Conservation (phyloP, 225 moss, liverwort and hornwort species). For the Marchantia polymorpha region DNA sequence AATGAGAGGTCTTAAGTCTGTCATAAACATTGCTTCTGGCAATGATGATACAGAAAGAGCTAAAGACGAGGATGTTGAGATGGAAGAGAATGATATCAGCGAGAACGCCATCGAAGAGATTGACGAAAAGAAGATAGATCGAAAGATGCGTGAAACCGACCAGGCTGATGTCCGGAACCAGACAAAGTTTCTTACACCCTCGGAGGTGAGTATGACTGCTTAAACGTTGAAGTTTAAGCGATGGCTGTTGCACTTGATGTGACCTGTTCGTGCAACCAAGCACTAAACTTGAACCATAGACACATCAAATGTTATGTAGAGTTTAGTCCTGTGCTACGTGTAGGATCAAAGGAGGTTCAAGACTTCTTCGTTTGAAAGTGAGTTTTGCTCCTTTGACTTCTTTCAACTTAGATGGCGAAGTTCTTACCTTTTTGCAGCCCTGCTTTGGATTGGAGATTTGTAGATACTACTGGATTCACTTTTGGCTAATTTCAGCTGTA, state of each 20-base stretch:
- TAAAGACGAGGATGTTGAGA: conserved; percentile 41
- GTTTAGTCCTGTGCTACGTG: not conserved
- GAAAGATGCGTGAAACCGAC: conserved; percentile 27
- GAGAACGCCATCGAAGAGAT: conserved; percentile 20
- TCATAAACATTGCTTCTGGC: conserved; percentile 43
- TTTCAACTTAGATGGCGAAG: not conserved
- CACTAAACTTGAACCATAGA: too few species aligned
- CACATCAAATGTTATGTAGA: not conserved
- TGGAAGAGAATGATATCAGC: conserved; percentile 52
- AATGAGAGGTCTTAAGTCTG: conserved; percentile 62
- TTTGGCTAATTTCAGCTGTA: not conserved
- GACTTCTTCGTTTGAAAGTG: not conserved
- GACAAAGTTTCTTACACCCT: conserved; percentile 67
- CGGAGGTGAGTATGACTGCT: conserved; percentile 48
- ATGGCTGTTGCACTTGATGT: too few species aligned
- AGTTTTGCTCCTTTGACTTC: not conserved
- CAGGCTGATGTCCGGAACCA: conserved; percentile 48
- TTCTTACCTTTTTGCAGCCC: too few species aligned
- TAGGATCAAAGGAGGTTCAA: not conserved
- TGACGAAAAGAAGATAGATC: conserved; percentile 26
- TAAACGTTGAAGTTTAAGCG: not conserved
- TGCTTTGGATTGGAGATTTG: too few species aligned
- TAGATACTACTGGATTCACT: too few species aligned
- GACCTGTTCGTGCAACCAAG: too few species aligned
- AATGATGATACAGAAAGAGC: conserved; percentile 32